These are phyloP conservation scores for Globisporangium uncinulatum DNA, from an alignment of 352 stramenopile genomes.

Conservation along the genomic window DNA sequence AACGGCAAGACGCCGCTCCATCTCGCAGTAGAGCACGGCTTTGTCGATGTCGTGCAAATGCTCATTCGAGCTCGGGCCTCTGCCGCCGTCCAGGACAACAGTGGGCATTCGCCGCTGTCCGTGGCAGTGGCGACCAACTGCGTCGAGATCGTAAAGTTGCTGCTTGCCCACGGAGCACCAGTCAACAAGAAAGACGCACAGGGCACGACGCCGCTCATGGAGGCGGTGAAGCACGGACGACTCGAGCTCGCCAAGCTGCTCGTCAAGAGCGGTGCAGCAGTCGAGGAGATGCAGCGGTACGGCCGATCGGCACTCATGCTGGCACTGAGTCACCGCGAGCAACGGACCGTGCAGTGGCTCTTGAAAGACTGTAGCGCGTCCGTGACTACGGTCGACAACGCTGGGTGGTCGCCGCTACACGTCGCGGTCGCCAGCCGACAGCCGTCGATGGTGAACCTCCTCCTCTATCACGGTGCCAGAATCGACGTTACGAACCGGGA, in stretches of 20 bases:
- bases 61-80: background rate
- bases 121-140: background rate
- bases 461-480: background rate
- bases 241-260: conserved; percentile 3
- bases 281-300: background rate
- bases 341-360: background rate
- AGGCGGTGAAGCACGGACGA: background rate
- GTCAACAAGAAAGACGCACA: background rate
- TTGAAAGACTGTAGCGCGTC: background rate
- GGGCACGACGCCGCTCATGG: conserved; percentile 3
- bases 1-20: conserved; percentile 4
- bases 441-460: background rate
- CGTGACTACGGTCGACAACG: background rate
- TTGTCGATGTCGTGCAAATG: background rate
- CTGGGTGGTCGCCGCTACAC: conserved; percentile 3
- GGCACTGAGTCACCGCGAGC: background rate
- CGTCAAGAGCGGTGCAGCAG: background rate
- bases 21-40: background rate
- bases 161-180: background rate
- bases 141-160: background rate
- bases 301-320: conserved; percentile 6
- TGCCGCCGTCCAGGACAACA: background rate
- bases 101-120: background rate
- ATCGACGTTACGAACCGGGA: background rate
- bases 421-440: background rate